These are phyloP conservation scores for Candolleomyces eurysporus DNA, from an alignment of 768 basidiomycete species.

Conservation along the genomic window DNA sequence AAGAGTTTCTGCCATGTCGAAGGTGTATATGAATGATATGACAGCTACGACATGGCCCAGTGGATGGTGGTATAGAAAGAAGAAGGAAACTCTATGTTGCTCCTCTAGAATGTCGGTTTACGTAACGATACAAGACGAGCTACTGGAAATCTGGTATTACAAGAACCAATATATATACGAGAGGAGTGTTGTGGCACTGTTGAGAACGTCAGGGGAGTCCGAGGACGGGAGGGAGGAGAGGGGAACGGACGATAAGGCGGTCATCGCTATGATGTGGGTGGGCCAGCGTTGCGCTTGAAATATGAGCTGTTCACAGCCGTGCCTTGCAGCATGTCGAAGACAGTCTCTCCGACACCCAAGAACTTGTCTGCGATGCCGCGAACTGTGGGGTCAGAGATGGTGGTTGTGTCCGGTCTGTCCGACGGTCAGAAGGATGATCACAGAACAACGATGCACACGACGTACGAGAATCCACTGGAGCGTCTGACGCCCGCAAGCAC, in stretches of 20 bases:
- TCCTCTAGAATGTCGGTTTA: too few species aligned
- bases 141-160: too few species aligned
- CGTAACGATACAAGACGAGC: too few species aligned
- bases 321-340: slow-evolving; percentile 84
- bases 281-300: slow-evolving; percentile 58
- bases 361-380: slow-evolving; percentile 79
- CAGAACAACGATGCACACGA: slow-evolving; percentile 17
- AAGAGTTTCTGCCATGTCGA: slow-evolving; percentile 70
- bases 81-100: too few species aligned
- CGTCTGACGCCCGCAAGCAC: slow-evolving; percentile 88
- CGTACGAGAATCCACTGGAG: slow-evolving; percentile 88
- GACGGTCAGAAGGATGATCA: slow-evolving; percentile 2
- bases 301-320: slow-evolving; percentile 85
- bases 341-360: slow-evolving; percentile 81
- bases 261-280: background rate
- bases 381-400: slow-evolving; percentile 74
- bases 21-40: too few species aligned
- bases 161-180: too few species aligned
- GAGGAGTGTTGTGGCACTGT: too few species aligned
- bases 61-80: too few species aligned
- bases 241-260: background rate
- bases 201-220: too few species aligned
- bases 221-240: too few species aligned
- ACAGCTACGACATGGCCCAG: too few species aligned
- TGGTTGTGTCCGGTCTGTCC: slow-evolving; percentile 59